Base-by-base conservation (phyloP, 2,329 filamentous ascomycete genomes). In the Penicillium glabrum region DNA sequence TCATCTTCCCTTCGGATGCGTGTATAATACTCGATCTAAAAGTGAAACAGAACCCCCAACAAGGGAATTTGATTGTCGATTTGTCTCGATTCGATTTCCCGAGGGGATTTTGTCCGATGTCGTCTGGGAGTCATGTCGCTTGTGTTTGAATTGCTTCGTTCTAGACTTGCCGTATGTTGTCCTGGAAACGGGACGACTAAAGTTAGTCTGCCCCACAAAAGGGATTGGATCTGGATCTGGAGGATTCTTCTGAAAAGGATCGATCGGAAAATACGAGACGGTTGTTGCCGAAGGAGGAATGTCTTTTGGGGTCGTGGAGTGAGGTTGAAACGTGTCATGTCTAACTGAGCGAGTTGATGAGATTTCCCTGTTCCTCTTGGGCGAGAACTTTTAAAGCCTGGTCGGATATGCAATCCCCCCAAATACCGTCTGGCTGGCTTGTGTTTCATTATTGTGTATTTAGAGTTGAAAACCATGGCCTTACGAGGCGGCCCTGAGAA, bases 1-100 rank as follows among this genome's bases (percentile, higher is more conserved):
- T 64, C 63, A 41, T 41, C 66, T 63, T 66, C 69, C 69, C 66
- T 67, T 73, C 69, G 67, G 69, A 71, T 72, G 65, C 69, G 68
- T 75, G 72, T 75, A 75, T 67, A 74, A 64, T 75, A 75, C 68
- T 69, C 71, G 69, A 70, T 71, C 70, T 71, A 68, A 72, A 71
- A 69, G 58, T 51, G 60, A 62, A 65, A 62, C 50, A 46, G 51
- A 58, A 60, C 55, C 60, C 54, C 57, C 54, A 52, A 52, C 55
- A 64, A 57, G 61, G 60, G 64, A 64, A 59, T 67, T 54, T 63
- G 60, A 64, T 46, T 61, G 57, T 62, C 50, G 46, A 57, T 53
- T 53, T 54, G 33, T 41, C 24, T 52, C 51, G 43, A 45, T 51
- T 59, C 31, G 23, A 35, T 47, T 51, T 56, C 26, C 31, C 51